These are phyloP conservation scores for Aureobasidium sp. DNA, from an alignment of 2,329 filamentous ascomycete species.

Conservation along the genomic window DNA sequence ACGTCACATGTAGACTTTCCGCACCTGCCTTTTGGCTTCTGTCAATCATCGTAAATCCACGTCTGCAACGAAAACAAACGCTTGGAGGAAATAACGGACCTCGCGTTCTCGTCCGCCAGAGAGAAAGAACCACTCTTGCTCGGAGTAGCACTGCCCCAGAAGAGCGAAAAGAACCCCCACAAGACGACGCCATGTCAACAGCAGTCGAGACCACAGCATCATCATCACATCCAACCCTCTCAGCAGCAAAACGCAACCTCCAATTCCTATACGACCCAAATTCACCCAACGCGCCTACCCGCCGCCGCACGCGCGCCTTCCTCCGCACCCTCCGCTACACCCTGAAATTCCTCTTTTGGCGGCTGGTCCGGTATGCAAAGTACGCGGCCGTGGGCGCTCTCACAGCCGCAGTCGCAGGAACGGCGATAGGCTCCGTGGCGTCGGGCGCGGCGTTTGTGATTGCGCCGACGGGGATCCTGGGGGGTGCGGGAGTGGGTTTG, in stretches of 20 bases:
- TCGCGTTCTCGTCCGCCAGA: too few relatives aligned
- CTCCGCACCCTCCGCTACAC: slow-evolving; percentile 34
- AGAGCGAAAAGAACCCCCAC: too few relatives aligned
- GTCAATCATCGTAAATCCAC: too few relatives aligned
- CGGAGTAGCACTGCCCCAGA: too few relatives aligned
- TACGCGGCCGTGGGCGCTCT: slow-evolving; percentile 37
- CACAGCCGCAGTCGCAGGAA: slow-evolving; percentile 34
- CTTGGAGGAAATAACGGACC: too few relatives aligned
- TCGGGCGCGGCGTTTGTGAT: slow-evolving; percentile 37
- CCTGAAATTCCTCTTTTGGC: slow-evolving; percentile 38
- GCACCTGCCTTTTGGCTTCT: too few relatives aligned
- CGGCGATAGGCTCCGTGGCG: slow-evolving; percentile 31
- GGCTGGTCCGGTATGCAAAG: slow-evolving; percentile 37
- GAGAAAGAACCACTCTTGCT: too few relatives aligned
- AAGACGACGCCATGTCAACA: slow-evolving; percentile 8
- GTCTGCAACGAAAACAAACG: too few relatives aligned
- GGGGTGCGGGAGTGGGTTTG: slow-evolving; percentile 31
- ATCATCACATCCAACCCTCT: not conserved
- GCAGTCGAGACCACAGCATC: not conserved
- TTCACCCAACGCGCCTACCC: slow-evolving; percentile 26
- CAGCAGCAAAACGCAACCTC: slow-evolving; percentile 26
- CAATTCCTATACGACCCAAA: slow-evolving; percentile 34
- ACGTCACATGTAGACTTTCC: too few relatives aligned
- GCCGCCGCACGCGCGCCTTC: slow-evolving; percentile 34
- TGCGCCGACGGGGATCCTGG: slow-evolving; percentile 36